These are phyloP conservation scores for Cordia subcordata DNA, from an alignment of 257 asterid genomes.

Conservation along the genomic window DNA sequence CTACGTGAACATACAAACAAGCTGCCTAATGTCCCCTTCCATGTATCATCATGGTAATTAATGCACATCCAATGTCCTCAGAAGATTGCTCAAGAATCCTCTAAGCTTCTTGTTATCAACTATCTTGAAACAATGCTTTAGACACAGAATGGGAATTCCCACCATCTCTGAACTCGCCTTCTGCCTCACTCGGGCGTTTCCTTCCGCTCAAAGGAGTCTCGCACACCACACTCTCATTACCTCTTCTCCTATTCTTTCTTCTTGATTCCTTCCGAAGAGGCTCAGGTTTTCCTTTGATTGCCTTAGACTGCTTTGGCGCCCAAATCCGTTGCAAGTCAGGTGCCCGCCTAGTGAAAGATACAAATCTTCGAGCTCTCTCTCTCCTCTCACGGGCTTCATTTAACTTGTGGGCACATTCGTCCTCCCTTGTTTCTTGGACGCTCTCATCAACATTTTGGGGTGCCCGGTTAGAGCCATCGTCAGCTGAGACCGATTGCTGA, in stretches of 20 bases:
- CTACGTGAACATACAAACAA: background rate
- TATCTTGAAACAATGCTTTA: conserved; percentile 80
- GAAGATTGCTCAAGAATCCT: too few relatives aligned
- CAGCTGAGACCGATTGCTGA: conserved; percentile 43
- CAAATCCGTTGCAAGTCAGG: conserved; percentile 86
- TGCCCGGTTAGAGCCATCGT: conserved; percentile 43
- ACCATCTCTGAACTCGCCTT: conserved; percentile 16
- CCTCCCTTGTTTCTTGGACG: conserved; percentile 23
- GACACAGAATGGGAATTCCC: conserved; percentile 44
- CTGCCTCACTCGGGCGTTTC: conserved; percentile 32
- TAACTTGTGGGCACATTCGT: conserved; percentile 47
- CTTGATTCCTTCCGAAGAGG: conserved; percentile 42
- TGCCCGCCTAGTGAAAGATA: conserved; percentile 46
- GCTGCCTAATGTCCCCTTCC: background rate
- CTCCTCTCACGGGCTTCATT: conserved; percentile 77
- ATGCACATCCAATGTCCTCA: too few relatives aligned
- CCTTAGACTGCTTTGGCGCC: conserved; percentile 72
- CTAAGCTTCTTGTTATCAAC: background rate
- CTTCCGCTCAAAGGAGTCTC: conserved; percentile 76
- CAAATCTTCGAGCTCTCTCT: conserved; percentile 55
- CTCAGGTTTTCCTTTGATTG: conserved; percentile 38
- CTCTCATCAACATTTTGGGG: conserved; percentile 23
- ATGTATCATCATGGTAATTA: background rate
- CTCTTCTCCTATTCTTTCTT: conserved; percentile 37
- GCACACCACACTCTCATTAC: conserved; percentile 42